Evolutionary conservation across 768 basidiomycete genomes (phyloP).

Genomic region (Pilatotrama ljubarskyi): DNA sequence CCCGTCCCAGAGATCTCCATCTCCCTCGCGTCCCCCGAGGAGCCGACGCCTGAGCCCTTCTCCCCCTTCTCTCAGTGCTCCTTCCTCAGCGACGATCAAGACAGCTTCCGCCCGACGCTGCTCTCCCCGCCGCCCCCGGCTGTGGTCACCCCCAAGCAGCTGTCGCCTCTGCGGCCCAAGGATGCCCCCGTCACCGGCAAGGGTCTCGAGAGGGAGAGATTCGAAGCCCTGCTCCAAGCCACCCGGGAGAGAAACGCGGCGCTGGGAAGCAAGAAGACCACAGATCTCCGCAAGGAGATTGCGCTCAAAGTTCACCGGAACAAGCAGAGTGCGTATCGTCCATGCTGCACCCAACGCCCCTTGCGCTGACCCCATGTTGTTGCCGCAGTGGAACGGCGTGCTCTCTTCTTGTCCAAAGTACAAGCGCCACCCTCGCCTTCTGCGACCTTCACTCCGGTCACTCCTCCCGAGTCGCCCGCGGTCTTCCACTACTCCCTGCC

Average conservation of each 20-base stretch:
- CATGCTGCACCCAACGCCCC: not conserved
- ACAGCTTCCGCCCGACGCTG: slow-evolving; percentile 57
- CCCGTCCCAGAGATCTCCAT: slow-evolving; percentile 69
- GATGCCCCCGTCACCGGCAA: slow-evolving; percentile 40
- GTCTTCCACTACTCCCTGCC: slow-evolving; percentile 70
- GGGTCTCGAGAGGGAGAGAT: slow-evolving; percentile 63
- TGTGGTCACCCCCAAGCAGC: slow-evolving; percentile 43
- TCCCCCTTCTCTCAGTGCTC: slow-evolving; percentile 55
- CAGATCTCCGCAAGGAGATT: slow-evolving; percentile 72
- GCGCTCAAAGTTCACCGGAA: slow-evolving; percentile 69
- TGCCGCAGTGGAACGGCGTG: slow-evolving; percentile 54
- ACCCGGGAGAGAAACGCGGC: slow-evolving; percentile 56
- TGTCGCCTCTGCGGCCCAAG: slow-evolving; percentile 51
- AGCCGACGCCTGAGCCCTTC: slow-evolving; percentile 51
- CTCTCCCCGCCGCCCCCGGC: slow-evolving; percentile 53
- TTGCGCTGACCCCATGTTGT: slow-evolving; percentile 1
- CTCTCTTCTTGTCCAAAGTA: slow-evolving; percentile 73
- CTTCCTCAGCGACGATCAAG: slow-evolving; percentile 38
- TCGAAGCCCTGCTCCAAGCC: slow-evolving; percentile 62
- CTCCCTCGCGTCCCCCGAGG: slow-evolving; percentile 64
- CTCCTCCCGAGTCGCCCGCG: slow-evolving; percentile 68
- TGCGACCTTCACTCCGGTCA: slow-evolving; percentile 58
- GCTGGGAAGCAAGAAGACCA: slow-evolving; percentile 46
- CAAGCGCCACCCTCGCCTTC: slow-evolving; percentile 64
- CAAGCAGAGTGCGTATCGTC: slow-evolving; percentile 61